phyloP scores from a whole-genome alignment of 352 stramenopile genomes.

The Pythium grandisporangium region DNA sequence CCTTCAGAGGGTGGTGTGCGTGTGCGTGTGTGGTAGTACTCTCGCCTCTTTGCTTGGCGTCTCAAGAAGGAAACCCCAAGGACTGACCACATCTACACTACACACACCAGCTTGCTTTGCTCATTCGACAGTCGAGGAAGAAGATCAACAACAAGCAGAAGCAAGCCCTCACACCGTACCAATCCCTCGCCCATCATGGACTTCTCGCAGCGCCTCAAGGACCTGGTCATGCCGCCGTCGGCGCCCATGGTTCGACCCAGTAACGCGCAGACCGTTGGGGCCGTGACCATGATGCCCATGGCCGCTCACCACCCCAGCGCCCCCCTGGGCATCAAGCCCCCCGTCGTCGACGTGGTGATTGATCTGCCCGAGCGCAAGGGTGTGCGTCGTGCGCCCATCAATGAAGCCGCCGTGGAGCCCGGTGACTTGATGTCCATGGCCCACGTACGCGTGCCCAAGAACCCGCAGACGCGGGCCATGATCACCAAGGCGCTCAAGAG shows the following conservation, averaged over 20 bases:
- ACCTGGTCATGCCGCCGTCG: conserved; percentile 45
- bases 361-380: conserved; percentile 47
- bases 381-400: conserved; percentile 68
- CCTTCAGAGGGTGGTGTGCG: too few species aligned
- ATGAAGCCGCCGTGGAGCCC: conserved; percentile 63
- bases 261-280: conserved; percentile 16
- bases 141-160: too few species aligned
- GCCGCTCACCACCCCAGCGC: too few species aligned
- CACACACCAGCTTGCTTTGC: neutral
- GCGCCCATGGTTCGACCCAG: conserved; percentile 40
- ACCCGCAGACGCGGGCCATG: conserved; percentile 58
- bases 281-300: conserved; percentile 6
- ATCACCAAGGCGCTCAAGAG: conserved; percentile 74
- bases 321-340: neutral
- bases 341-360: conserved; percentile 22
- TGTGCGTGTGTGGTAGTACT: too few species aligned
- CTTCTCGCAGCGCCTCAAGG: conserved; percentile 69
- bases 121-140: too few species aligned
- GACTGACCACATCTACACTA: too few species aligned
- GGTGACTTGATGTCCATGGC: conserved; percentile 34
- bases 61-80: too few species aligned
- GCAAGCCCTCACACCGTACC: neutral
- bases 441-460: conserved; percentile 61
- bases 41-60: too few species aligned
- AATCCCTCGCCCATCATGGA: conserved; percentile 27